Base-by-base conservation (phyloP, 2,329 filamentous ascomycete species). In the Microsporum ferrugineum region DNA sequence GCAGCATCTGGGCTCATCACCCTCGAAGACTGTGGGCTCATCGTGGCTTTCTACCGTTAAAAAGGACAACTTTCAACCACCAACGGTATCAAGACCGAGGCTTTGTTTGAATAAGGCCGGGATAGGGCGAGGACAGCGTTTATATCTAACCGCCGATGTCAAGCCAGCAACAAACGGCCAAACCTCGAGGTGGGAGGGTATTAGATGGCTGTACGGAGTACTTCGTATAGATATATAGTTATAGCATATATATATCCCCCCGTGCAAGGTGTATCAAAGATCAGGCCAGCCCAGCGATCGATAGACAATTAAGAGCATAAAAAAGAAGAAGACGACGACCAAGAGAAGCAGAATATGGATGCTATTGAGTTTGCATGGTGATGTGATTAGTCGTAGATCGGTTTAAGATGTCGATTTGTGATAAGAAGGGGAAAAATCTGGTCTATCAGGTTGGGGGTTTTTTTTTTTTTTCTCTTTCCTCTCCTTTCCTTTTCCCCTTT, bases 1-100 rank as follows among this genome's bases (percentile, higher is more conserved):
- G 71, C 72, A 60, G 72, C 73, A 56, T 73, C 71, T 49, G 72
- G 72, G 38, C 69, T 65, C 58, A 64, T 34, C 49, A 65, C 63
- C 55, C 61, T 61, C 23, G 64, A 65, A 14, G 63, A 58, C 36
- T 64, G 61, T 27, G 59, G 34, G 51, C 61, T 65, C 64, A 65
- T 65, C 1, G 45, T 49, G 45, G 2, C n/a, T 49, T 10, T 31
- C 8, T 53, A 27, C 10, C 10, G 34, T 36, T 36, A 36, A 10
- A 10, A n/a, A 5, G n/a, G 39, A 12, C 39, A n/a, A 6, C 39
- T 23, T 23, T 23, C 10, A 36, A 36, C 34, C 34, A 36, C 34
- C 34, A 23, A 1, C 17, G 17, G 17, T 23, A 23, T 23, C 17
- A 23, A 43, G 39, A 43, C 7, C 39, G 4, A 23, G 6, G n/a